A percentile compares a stretch with the other conserved stretches of the same genome.
These are phyloP conservation scores for Penicillium tannophilum DNA, from an alignment of 495 filamentous ascomycete species.

Conservation along the genomic window DNA sequence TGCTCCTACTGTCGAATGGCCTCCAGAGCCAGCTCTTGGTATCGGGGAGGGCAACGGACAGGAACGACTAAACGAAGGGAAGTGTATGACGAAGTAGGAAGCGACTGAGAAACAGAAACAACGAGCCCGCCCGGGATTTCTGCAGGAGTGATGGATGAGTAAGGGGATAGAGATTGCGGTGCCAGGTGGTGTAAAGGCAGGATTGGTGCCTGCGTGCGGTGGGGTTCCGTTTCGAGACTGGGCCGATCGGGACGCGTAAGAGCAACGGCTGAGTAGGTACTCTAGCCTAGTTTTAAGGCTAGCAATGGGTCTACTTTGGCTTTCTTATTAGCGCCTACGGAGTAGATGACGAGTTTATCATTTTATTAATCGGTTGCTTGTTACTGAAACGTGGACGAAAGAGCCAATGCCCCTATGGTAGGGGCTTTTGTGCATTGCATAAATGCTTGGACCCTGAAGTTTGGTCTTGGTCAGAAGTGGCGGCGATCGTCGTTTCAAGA, in stretches of 20 bases:
- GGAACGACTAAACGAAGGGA: constrained; percentile 25
- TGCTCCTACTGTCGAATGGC: constrained; percentile 41
- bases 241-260: constrained; percentile 36
- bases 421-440: not conserved
- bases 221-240: constrained; percentile 37
- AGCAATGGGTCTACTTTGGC: not conserved
- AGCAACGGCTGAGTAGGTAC: constrained; percentile 15
- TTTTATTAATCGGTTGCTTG: not conserved
- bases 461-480: constrained; percentile 15
- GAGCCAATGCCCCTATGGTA: not conserved
- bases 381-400: too few relatives aligned
- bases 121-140: constrained; percentile 33
- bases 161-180: constrained; percentile 8
- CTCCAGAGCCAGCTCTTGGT: constrained; percentile 41
- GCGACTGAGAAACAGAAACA: constrained; percentile 22
- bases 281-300: not conserved
- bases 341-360: not conserved
- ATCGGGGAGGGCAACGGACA: constrained; percentile 14
- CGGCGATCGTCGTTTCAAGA: constrained; percentile 28
- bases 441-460: constrained; percentile 19
- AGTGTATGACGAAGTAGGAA: not conserved
- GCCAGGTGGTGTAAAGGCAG: constrained; percentile 12
- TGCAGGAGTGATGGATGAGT: constrained; percentile 18
- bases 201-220: constrained; percentile 36
- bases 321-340: not conserved